Evolutionary conservation across 1,284 basidiomycete genomes (phyloP).

Genomic region (Cutaneotrichosporon cavernicola): DNA sequence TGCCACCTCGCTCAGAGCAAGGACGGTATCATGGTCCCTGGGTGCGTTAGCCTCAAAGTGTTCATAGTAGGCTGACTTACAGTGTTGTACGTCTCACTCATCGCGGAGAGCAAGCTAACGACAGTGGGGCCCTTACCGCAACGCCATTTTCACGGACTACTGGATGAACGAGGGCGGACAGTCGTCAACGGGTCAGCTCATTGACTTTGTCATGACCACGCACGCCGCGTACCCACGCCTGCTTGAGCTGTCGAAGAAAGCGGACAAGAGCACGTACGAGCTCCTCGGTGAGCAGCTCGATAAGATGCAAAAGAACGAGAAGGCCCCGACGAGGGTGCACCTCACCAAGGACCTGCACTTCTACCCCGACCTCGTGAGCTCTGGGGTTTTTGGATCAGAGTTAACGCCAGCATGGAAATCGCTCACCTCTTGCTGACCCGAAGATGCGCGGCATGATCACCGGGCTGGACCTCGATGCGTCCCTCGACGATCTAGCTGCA

Average conservation of each 20-base stretch:
- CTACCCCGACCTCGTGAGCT: constrained; percentile 74
- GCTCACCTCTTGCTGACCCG: constrained; percentile 91
- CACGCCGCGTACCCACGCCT: constrained; percentile 79
- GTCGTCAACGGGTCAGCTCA: constrained; percentile 96
- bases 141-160: constrained; percentile 78
- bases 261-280: constrained; percentile 54
- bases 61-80: constrained; percentile 5
- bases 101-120: neutral
- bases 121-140: constrained; percentile 88
- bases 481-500: constrained; percentile 76
- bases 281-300: constrained; percentile 75
- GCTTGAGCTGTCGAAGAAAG: constrained; percentile 58
- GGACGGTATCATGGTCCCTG: constrained; percentile 80
- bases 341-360: constrained; percentile 87
- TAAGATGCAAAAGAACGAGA: constrained; percentile 62
- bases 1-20: constrained; percentile 87
- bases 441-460: constrained; percentile 88
- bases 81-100: constrained; percentile 31
- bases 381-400: too few relatives aligned
- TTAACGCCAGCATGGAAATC: constrained; percentile 66
- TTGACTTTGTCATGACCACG: constrained; percentile 91
- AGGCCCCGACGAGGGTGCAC: constrained; percentile 67
- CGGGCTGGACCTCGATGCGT: constrained; percentile 78
- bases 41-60: constrained; percentile 47
- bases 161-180: constrained; percentile 99